These are phyloP conservation scores for Acanthamoeba royreba DNA, from an alignment of 208 protist species.

Conservation along the genomic window DNA sequence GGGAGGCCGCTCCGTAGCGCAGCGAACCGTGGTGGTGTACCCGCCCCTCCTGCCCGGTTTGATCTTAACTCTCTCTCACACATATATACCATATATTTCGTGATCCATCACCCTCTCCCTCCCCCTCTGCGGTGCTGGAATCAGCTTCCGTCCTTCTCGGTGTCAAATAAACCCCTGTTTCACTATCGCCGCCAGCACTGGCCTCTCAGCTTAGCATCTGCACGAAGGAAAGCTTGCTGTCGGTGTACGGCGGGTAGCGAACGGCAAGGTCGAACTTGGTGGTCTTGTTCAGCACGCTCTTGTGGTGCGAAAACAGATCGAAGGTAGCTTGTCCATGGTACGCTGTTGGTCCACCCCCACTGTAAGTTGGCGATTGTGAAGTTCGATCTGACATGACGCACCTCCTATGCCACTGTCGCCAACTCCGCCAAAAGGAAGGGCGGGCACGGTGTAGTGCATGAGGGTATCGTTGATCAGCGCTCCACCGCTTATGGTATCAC, in stretches of 20 bases:
- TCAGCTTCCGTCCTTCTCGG: too few species aligned
- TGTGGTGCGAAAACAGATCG: constrained; percentile 35
- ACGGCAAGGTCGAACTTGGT: constrained; percentile 12
- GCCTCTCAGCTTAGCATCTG: neutral
- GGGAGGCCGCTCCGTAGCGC: too few species aligned
- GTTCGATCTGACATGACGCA: neutral
- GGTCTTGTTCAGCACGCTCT: constrained; percentile 20
- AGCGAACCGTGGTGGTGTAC: too few species aligned
- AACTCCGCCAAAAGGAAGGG: constrained; percentile 90
- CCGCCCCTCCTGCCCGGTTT: too few species aligned
- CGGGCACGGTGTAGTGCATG: constrained; percentile 46
- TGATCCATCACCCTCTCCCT: too few species aligned
- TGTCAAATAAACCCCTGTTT: too few species aligned
- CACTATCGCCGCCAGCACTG: too few species aligned
- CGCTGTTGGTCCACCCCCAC: too few species aligned
- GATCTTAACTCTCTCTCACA: too few species aligned
- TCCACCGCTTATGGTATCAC: constrained; percentile 38
- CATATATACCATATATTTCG: too few species aligned
- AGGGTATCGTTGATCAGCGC: constrained; percentile 62
- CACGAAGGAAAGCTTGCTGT: constrained; percentile 9
- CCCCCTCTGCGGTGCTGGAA: too few species aligned
- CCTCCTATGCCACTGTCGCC: constrained; percentile 80
- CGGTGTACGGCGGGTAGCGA: constrained; percentile 45
- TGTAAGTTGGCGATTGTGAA: too few species aligned
- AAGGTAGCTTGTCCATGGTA: constrained; percentile 82